Conservation (phyloP, 495 filamentous ascomycete species). For the Penicillium manginii region DNA sequence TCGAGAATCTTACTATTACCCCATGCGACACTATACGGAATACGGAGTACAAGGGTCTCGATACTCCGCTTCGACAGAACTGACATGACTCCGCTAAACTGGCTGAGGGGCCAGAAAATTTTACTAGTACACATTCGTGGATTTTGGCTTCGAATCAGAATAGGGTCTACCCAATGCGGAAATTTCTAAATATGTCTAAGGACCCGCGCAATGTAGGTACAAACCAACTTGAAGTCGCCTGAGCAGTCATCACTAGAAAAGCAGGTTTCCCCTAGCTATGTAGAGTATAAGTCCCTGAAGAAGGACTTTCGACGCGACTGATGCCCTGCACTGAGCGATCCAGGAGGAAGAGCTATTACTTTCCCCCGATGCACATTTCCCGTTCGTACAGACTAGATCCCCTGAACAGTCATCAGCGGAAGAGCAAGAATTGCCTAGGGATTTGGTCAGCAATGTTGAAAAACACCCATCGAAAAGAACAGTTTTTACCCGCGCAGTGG, state of each 20-base stretch:
- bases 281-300: neutral
- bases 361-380: slow-evolving; percentile 18
- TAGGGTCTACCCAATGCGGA: neutral
- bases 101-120: too few relatives aligned
- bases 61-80: too few relatives aligned
- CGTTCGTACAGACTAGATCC: slow-evolving; percentile 19
- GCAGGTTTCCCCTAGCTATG: slow-evolving; percentile 25
- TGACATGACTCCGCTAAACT: too few relatives aligned
- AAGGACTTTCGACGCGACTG: neutral
- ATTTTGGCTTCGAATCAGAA: too few relatives aligned
- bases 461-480: neutral
- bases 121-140: too few relatives aligned
- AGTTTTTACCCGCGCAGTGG: slow-evolving; percentile 24
- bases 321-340: slow-evolving; percentile 25
- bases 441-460: neutral
- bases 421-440: slow-evolving; percentile 27
- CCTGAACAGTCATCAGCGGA: slow-evolving; percentile 29
- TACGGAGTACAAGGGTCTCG: too few relatives aligned
- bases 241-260: slow-evolving; percentile 25
- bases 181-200: slow-evolving; percentile 2
- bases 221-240: slow-evolving; percentile 19
- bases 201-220: slow-evolving; percentile 21
- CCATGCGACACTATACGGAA: too few relatives aligned
- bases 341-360: slow-evolving; percentile 19
- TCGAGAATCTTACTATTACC: neutral